A percentile compares a stretch with the other conserved stretches of the same genome.
These are phyloP conservation scores for Quercus tomentella DNA, from an alignment of 331 rosid species.

Conservation along the genomic window DNA sequence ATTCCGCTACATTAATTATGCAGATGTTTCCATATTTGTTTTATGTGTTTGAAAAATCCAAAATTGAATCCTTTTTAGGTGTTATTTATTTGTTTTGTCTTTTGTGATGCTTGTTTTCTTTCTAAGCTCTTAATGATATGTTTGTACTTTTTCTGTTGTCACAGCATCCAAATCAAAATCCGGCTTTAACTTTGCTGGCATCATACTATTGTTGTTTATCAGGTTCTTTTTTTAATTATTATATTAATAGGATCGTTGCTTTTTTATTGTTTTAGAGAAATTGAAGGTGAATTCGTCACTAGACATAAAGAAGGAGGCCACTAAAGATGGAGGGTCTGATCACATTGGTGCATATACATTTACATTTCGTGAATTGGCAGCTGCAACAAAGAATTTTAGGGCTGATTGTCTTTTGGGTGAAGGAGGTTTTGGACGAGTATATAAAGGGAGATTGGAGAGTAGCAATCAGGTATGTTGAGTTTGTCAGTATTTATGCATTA, in stretches of 20 bases:
- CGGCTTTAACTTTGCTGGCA: background rate
- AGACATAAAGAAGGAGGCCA: slow-evolving; percentile 8
- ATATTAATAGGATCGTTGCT: background rate
- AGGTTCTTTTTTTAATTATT: background rate
- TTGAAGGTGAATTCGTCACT: slow-evolving; percentile 10
- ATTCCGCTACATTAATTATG: background rate
- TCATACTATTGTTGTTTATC: background rate
- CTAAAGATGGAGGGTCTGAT: slow-evolving; percentile 16
- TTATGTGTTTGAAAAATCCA: background rate
- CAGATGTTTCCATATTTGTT: background rate
- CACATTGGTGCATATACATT: slow-evolving; percentile 44
- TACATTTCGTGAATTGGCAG: slow-evolving; percentile 39
- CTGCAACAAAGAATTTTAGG: slow-evolving; percentile 38
- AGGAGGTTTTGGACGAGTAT: slow-evolving; percentile 45
- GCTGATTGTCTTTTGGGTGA: slow-evolving; percentile 39
- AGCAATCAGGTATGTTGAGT: slow-evolving; percentile 24
- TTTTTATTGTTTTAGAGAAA: slow-evolving; percentile 12
- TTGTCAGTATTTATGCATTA: background rate
- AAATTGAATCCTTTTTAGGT: background rate
- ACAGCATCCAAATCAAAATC: background rate
- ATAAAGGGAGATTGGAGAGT: slow-evolving; percentile 39
- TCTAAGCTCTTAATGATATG: background rate
- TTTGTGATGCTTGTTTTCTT: background rate
- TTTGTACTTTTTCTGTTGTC: background rate
- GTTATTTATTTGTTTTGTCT: background rate